Base-by-base conservation (phyloP, 2,329 filamentous ascomycete species). In the Grosmannia clavigera region DNA sequence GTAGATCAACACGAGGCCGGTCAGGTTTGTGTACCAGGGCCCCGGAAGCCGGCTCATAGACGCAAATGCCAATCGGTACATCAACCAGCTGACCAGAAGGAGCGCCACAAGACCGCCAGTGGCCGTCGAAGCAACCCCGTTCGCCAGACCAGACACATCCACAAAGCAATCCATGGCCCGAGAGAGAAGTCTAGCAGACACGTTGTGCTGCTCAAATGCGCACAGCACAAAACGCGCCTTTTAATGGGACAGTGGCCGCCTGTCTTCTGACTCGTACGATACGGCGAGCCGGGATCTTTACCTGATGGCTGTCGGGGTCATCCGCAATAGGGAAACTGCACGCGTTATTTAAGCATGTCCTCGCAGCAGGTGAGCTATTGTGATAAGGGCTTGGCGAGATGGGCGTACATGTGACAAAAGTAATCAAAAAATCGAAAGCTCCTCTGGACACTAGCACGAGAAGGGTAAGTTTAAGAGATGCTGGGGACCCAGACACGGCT, bases 11-110 rank as follows among this genome's bases (percentile, higher is more conserved):
- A 55, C 38, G 27, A 55, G 25, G 12, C 33, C 12, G n/a, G 27
- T 43, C 43, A 62, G 46, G 10, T 52, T 58, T 0, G 61, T 62
- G 46, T 58, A 54, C 61, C 61, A 62, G 10, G 61, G 61, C 6
- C 61, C 61, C 11, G 61, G 61, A 16, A 62, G 57, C 29, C 43
- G n/a, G 1, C 35, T 40, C 16, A 31, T 50, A 12, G 48, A 43
- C 19, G 57, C 48, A 48, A 61, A 50, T 0, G 25, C 27, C 22
- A 57, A 16, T 19, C 57, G 60, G 38, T 59, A 58, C 25, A 35
- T n/a, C n/a, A 59, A 12, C 57, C 58, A 56, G 54, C 14, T 46
- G 22, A 29, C 33, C 6, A 58, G 22, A 5, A 55, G 9, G 31
- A 55, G 52, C 2, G 14, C 19, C 25, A 12, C 52, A 1, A 59